A percentile compares a stretch with the other conserved stretches of the same genome.
Evolutionary conservation across 108 stramenopile species (phyloP).

Genomic region (Cyclotella kingstonii): DNA sequence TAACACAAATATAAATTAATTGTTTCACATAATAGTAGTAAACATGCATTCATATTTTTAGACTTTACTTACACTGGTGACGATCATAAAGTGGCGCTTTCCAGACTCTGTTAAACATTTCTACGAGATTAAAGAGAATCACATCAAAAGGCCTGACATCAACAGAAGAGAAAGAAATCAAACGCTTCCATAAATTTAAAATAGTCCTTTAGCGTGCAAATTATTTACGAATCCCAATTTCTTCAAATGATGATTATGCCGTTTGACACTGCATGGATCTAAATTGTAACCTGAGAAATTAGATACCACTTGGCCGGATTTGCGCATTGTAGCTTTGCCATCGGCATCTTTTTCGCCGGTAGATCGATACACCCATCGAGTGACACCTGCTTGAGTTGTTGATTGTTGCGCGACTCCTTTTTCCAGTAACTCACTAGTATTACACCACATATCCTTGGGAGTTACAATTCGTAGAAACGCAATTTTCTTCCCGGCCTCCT

Average conservation of each 20-base stretch:
- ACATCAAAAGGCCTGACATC: too few species aligned
- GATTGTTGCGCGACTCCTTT: slow-evolving; percentile 22
- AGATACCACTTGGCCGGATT: slow-evolving; percentile 51
- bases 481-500: slow-evolving; percentile 63
- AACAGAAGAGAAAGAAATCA: too few species aligned
- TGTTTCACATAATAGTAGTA: too few species aligned
- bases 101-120: too few species aligned
- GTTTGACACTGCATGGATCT: slow-evolving; percentile 71
- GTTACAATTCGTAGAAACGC: slow-evolving; percentile 76
- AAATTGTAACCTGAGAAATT: slow-evolving; percentile 81
- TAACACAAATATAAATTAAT: too few species aligned
- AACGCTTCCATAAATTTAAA: too few species aligned
- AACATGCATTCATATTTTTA: too few species aligned
- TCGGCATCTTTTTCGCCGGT: slow-evolving; percentile 38
- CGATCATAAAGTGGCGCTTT: too few species aligned
- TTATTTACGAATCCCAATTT: slow-evolving; percentile 78
- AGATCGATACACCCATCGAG: slow-evolving; percentile 44
- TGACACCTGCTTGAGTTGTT: slow-evolving; percentile 43
- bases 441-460: slow-evolving; percentile 43
- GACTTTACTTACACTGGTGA: too few species aligned
- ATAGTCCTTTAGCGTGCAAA: slow-evolving; percentile 81
- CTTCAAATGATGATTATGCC: slow-evolving; percentile 62
- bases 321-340: slow-evolving; percentile 32
- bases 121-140: too few species aligned
- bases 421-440: slow-evolving; percentile 14